Evolutionary conservation across 2,329 filamentous ascomycete genomes (phyloP).

Genomic region (Alternaria rosae): DNA sequence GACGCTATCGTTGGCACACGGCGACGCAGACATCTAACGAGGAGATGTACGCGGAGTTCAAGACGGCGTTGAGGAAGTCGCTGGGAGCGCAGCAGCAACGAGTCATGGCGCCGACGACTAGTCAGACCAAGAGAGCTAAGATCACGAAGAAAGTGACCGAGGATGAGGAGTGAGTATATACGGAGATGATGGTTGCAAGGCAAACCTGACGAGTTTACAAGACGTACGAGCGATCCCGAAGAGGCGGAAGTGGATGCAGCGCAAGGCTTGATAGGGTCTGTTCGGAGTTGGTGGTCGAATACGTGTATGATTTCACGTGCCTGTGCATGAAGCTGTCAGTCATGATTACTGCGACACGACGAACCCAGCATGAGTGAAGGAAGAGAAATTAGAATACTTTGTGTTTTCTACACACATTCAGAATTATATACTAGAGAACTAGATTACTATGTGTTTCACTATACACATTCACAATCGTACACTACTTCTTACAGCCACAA

Average conservation of each 20-base stretch:
- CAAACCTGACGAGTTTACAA: neutral
- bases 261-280: neutral
- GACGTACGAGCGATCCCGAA: neutral
- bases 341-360: neutral
- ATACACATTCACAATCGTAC: neutral
- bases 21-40: neutral
- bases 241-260: neutral
- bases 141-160: neutral
- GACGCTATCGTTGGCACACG: too few relatives aligned
- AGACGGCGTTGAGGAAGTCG: constrained; percentile 24
- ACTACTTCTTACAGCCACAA: neutral
- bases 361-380: neutral
- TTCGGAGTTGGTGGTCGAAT: neutral
- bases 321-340: neutral
- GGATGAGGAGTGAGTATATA: constrained; percentile 4
- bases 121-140: constrained; percentile 9
- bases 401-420: neutral
- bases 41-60: constrained; percentile 21
- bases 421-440: neutral
- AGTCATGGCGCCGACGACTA: constrained; percentile 11
- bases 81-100: constrained; percentile 28
- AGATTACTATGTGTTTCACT: neutral
- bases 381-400: neutral
- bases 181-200: neutral
- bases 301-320: neutral